Evolutionary conservation across 2,329 filamentous ascomycete genomes (phyloP), one percentile per base, ranked within the genome.

Genomic region (Tolypocladium endophyticum): DNA sequence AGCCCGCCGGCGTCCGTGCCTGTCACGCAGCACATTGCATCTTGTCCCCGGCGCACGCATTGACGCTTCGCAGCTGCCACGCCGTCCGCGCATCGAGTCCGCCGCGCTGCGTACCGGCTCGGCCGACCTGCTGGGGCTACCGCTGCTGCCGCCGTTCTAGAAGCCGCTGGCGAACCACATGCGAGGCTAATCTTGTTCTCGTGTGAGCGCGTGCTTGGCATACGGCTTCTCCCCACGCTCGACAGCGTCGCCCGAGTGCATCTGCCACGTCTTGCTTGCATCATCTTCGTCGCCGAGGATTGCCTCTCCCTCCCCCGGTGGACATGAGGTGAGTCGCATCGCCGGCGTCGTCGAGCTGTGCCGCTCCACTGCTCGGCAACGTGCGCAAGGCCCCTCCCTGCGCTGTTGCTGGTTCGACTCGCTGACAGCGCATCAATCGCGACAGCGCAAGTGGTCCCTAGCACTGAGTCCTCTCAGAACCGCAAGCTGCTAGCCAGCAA

Each of bases 381-480:
- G n/a, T n/a, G n/a, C 45, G 12, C 12, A 16, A 14, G 20, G n/a
- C 43, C 20, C n/a, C 20, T 14, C 45, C 12, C 28, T n/a, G 16
- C 28, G 28, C 28, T 28, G 3, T 30, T 18, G 47, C 47, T 30
- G 28, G 55, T 47, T 56, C 43, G 63, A 61, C 59, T 62, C 56
- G 61, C 61, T 61, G 62, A 66, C 39, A n/a, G 67, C 69, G 65
- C 63, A 63, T 68, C 63, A 62, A 67, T 65, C 66, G 66, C 64
- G 58, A 66, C 70, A 79, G 77, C 74, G 71, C 74, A 76, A 72
- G 82, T 82, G 80, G 79, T 79, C 68, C 74, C 79, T 68, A 77
- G 75, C 68, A 80, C 76, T 76, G 78, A 82, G 59, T 41, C n/a
- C 55, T 43, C 41, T 41, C 36, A 25, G 67, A 78, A 75, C 70